These are phyloP conservation scores for Mucor lusitanicus DNA, from an alignment of 371 early-diverging fungal genomes.

Conservation along the genomic window DNA sequence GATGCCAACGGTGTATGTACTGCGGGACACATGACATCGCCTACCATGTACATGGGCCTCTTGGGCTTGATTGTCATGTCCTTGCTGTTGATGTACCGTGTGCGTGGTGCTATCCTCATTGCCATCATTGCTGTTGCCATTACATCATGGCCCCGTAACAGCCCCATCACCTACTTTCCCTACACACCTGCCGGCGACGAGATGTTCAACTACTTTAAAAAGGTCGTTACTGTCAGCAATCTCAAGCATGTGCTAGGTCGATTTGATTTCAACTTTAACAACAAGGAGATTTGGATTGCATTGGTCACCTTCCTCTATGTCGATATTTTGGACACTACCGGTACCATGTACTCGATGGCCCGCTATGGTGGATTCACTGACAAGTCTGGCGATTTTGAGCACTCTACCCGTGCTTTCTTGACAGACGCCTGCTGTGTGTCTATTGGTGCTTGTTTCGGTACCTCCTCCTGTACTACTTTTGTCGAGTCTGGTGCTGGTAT, in stretches of 20 bases:
- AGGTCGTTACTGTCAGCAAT: constrained; percentile 70
- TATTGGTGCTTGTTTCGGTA: constrained; percentile 72
- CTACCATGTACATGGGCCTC: constrained; percentile 67
- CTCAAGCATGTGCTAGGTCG: constrained; percentile 57
- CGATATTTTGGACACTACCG: constrained; percentile 81
- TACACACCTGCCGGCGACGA: constrained; percentile 61
- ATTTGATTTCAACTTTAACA: constrained; percentile 64
- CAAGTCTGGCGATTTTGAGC: constrained; percentile 75
- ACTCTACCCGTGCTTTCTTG: constrained; percentile 72
- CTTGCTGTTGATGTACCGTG: constrained; percentile 62
- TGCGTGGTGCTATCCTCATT: constrained; percentile 73
- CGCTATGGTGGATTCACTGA: constrained; percentile 77
- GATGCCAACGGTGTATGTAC: constrained; percentile 56
- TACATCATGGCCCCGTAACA: constrained; percentile 68
- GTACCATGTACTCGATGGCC: constrained; percentile 80
- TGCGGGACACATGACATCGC: constrained; percentile 66
- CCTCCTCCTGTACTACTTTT: constrained; percentile 75
- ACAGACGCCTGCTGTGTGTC: constrained; percentile 69
- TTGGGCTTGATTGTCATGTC: constrained; percentile 73
- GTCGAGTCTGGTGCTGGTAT: constrained; percentile 83
- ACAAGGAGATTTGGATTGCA: constrained; percentile 77
- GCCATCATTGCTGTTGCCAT: constrained; percentile 71
- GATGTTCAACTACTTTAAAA: constrained; percentile 71
- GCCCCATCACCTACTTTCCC: constrained; percentile 74
- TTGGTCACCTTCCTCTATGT: constrained; percentile 80